Evolutionary conservation across 2,329 filamentous ascomycete species (phyloP), one percentile per base, ranked within the genome.

Genomic region (Fusarium goolgardi): DNA sequence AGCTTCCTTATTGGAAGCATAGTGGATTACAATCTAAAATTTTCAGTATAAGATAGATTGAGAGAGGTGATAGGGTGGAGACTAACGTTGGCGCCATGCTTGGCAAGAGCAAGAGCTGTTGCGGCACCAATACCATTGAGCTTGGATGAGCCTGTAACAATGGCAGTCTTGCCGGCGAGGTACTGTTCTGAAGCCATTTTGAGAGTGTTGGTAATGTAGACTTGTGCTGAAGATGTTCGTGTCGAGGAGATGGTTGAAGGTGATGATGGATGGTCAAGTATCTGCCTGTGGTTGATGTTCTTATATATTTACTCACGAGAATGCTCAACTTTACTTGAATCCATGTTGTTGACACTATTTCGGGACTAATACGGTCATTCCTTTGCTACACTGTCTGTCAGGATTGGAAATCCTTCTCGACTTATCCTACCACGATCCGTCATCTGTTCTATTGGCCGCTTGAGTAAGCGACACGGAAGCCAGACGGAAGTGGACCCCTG

Each of bases 91-190:
- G 59, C 59, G 11, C 59, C 59, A 16, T 61, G 34, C 18, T 41
- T 61, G 16, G 59, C 59, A 0, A 62, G 40, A 0, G 40, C n/a
- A 5, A 62, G 35, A 0, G 59, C 59, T 27, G 56, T 62, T 11
- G 57, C 40, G 2, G 59, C 59, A 2, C 59, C 59, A 0, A 62
- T 62, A 0, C 59, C 59, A 16, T 62, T 62, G 3, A 40, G 34
- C 32, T 63, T 63, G 0, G 59, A 73, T 5, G 69, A 63, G 16
- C 71, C 71, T 3, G 71, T 73, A 12, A 73, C 71, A 3, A 73
- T 69, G 54, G 72, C 73, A 23, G 59, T 63, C 59, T 74, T 75
- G 55, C 73, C 72, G 2, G 55, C 51, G 12, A 75, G 57, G 6
- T 70, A 69, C 16, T 74, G 59, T 29, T 70, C 73, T 2, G 37